Evolutionary conservation across 306 rosid genomes (phyloP), one percentile per base, ranked within the genome.

Genomic region (Citrullus colocynthis): DNA sequence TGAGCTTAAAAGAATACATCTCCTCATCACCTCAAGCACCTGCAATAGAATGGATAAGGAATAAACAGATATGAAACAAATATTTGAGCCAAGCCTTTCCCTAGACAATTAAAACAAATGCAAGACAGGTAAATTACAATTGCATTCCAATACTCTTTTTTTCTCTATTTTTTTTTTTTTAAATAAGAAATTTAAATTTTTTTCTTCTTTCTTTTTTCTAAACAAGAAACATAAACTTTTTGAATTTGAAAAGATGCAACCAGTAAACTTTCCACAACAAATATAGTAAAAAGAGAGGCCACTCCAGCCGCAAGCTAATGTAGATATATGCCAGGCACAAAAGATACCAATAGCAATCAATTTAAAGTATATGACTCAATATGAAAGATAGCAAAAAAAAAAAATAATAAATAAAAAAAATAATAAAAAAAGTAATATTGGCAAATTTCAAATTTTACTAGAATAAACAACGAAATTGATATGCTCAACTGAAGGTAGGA

Each of bases 11-110:
- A 78, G 72, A 66, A 90, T 82, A 87, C 97, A 89, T 78, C 83
- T 87, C 83, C 88, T 89, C 90, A 89, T 83, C 90, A 92, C 80
- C 83, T 94, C 96, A 84, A 95, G 96, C 84, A 86, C 98, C 98
- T 95, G 81, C 82, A 79, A 74, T 60, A 74, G 79, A 70, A 78
- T 18, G 75, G 5, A 34, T 44, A 76, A 34, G 36, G 48, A 57
- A 21, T 49, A 59, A 69, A 21, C 34, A 69, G 34, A 45, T 45
- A 13, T 70, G 21, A 21, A 32, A 63, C 42, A 32, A 34, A 32
- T 34, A 63, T 36, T 63, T 63, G 21, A 63, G 70, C 32, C 51
- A 17, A 41, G 49, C 48, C 73, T 66, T 39, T 66, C n/a, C 42
- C 49, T 7, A 36, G 6, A 66, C 4, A 2, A 12, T 37, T 39